Percentiles rank a stretch among this genome's conserved stretches.
phyloP scores from a whole-genome alignment of 2,329 filamentous ascomycete genomes.

The Amylocarpus encephaloides region DNA sequence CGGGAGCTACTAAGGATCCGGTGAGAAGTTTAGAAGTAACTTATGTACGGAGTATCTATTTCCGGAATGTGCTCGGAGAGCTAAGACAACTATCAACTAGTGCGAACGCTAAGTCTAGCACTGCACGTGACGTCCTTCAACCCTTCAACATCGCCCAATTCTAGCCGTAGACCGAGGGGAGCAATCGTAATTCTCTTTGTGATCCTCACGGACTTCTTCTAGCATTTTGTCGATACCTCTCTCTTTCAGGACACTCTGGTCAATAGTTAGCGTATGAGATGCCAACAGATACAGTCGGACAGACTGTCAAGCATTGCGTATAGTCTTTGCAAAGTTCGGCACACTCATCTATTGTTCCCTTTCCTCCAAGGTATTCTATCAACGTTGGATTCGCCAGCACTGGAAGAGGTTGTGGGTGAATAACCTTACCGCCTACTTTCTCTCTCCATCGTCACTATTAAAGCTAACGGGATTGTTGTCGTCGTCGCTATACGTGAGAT shows the following conservation, averaged over 20 bases:
- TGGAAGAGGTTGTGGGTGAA: conserved; percentile 13
- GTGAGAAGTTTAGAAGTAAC: too few relatives aligned
- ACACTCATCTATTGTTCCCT: conserved; percentile 77
- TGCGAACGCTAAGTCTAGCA: too few relatives aligned
- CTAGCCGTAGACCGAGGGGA: too few relatives aligned
- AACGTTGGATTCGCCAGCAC: conserved; percentile 8
- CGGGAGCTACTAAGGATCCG: too few relatives aligned
- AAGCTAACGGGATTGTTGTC: too few relatives aligned
- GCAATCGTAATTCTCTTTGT: conserved; percentile 83
- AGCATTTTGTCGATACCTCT: conserved; percentile 90
- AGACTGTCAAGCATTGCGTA: conserved; percentile 75
- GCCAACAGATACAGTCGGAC: background rate
- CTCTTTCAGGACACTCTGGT: conserved; percentile 75
- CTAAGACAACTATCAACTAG: too few relatives aligned
- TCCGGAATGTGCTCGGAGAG: too few relatives aligned
- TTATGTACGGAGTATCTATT: too few relatives aligned
- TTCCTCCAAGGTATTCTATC: conserved; percentile 81
- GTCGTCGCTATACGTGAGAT: too few relatives aligned
- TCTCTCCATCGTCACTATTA: too few relatives aligned
- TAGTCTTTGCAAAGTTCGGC: conserved; percentile 82
- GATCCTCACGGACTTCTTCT: conserved; percentile 83
- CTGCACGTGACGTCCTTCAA: too few relatives aligned
- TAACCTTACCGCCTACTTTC: conserved; percentile 72
- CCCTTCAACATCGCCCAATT: too few relatives aligned
- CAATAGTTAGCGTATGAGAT: conserved; percentile 4